Base-by-base conservation (phyloP, 805 yeast species). In the Schwanniomyces vanrijiae region DNA sequence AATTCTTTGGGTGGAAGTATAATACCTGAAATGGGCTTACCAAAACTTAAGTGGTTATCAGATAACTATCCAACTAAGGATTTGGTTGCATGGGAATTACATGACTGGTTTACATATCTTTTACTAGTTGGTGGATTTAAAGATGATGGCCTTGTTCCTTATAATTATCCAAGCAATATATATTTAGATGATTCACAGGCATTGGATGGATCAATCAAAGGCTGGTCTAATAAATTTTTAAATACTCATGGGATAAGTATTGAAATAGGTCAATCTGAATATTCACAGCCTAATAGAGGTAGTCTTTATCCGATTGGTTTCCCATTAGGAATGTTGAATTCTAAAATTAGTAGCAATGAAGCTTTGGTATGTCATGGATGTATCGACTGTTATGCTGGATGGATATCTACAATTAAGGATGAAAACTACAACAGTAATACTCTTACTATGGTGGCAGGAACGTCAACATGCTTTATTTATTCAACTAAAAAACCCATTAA, bases 351-450 rank as follows among this genome's bases (percentile, higher is more conserved):
- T 6, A 16, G 24, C 4, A 38, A 52, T 4, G 20, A 43, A 2
- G 48, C 58, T 1, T 51, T 57, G 1, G 60, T 71, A 3, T 64
- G 67, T 7, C 74, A 75, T 43, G 84, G 86, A 14, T 77, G 82
- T 31, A 81, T 81, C 31, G 86, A 82, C 55, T 78, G 86, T 46
- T 82, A 82, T 55, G 77, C 81, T 1, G 78, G 83, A 2, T 80
- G 81, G 78, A 56, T 79, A 11, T 65, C 78, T 0, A 63, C 74
- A 1, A 40, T 52, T 2, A 40, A 40, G 6, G 54, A 53, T 37
- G 63, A 68, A 2, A 29, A 37, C 9, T 39, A 38, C n/a, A 26
- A 40, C 14, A 16, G 25, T 9, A 35, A 37, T 16, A 42, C 44
- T 11, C 52, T 81, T 20, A 66, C 78, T 1, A 70, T 81, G 76